Evolutionary conservation across 257 asterid species (phyloP).

Genomic region (Lavandula angustifolia): DNA sequence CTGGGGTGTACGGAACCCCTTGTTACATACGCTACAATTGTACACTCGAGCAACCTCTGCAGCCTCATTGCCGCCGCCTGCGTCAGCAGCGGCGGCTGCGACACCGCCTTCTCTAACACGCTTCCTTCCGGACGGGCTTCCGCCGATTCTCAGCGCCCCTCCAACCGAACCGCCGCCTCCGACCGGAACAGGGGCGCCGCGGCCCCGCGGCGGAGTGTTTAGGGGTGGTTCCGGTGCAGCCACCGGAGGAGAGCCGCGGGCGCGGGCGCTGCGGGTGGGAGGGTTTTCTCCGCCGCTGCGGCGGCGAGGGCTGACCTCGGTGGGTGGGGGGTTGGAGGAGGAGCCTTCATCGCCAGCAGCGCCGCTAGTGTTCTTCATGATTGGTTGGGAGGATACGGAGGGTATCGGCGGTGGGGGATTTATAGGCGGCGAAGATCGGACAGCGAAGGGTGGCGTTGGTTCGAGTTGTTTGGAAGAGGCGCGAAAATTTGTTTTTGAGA

Average conservation of each 20-base stretch:
- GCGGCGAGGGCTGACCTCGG: background rate
- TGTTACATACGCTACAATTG: conserved; percentile 33
- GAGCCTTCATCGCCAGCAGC: background rate
- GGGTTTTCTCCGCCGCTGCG: too few relatives aligned
- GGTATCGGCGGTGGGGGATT: background rate
- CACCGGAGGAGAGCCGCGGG: background rate
- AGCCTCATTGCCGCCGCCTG: too few relatives aligned
- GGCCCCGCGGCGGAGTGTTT: background rate
- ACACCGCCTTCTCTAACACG: background rate
- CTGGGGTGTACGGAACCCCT: conserved; percentile 10
- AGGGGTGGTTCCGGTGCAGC: too few relatives aligned
- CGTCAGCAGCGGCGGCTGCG: too few relatives aligned
- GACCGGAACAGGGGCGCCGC: background rate
- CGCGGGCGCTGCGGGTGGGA: background rate
- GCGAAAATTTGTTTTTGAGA: too few relatives aligned
- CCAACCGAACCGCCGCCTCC: background rate
- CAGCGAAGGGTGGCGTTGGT: conserved; percentile 22
- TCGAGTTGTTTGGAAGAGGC: background rate
- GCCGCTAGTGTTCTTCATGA: background rate
- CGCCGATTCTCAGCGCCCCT: background rate
- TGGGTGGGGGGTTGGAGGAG: too few relatives aligned
- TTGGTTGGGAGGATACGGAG: background rate
- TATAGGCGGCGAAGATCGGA: conserved; percentile 1
- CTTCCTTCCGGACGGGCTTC: conserved; percentile 10
- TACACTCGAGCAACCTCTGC: too few relatives aligned